phyloP scores from a whole-genome alignment of 2,329 filamentous ascomycete species.

The Fusarium caatingaense region DNA sequence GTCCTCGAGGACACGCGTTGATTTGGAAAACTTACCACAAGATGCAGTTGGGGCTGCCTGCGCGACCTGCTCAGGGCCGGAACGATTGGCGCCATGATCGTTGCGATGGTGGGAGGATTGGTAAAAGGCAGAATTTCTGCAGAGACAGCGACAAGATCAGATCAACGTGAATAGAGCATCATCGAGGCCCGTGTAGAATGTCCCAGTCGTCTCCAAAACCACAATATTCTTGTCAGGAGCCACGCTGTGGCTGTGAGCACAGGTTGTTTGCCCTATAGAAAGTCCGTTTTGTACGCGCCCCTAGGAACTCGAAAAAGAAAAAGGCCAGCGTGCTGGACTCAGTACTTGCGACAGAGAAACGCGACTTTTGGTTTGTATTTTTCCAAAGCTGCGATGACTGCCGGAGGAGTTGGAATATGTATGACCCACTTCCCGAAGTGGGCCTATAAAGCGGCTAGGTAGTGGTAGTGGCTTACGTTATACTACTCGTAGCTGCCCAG shows the following conservation, averaged over 20 bases:
- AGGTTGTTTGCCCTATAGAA: not conserved
- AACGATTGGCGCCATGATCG: slow-evolving; percentile 42
- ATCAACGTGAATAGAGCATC: slow-evolving; percentile 42
- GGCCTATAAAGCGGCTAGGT: not conserved
- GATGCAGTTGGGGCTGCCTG: slow-evolving; percentile 60
- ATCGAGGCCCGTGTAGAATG: slow-evolving; percentile 29
- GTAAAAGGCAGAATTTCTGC: slow-evolving; percentile 17
- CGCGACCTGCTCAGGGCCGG: slow-evolving; percentile 50
- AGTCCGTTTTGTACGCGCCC: not conserved
- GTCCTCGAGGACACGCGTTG: not conserved
- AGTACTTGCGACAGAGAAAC: slow-evolving; percentile 17
- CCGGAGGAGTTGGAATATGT: slow-evolving; percentile 9
- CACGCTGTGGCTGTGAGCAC: slow-evolving; percentile 9
- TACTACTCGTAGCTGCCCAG: slow-evolving; percentile 25
- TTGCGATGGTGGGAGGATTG: not conserved
- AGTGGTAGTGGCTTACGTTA: slow-evolving; percentile 26
- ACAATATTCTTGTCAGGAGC: not conserved
- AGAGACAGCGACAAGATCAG: not conserved
- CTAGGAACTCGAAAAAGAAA: not conserved
- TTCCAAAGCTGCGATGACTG: slow-evolving; percentile 24
- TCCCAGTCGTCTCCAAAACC: slow-evolving; percentile 1
- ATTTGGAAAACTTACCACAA: slow-evolving; percentile 56
- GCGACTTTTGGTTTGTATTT: slow-evolving; percentile 40
- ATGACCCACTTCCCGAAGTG: not conserved
- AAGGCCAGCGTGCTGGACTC: not conserved